A percentile compares a stretch with the other conserved stretches of the same genome.
These are phyloP conservation scores for Taphrina betulina DNA, from an alignment of 1,139 yeast genomes.

Conservation along the genomic window DNA sequence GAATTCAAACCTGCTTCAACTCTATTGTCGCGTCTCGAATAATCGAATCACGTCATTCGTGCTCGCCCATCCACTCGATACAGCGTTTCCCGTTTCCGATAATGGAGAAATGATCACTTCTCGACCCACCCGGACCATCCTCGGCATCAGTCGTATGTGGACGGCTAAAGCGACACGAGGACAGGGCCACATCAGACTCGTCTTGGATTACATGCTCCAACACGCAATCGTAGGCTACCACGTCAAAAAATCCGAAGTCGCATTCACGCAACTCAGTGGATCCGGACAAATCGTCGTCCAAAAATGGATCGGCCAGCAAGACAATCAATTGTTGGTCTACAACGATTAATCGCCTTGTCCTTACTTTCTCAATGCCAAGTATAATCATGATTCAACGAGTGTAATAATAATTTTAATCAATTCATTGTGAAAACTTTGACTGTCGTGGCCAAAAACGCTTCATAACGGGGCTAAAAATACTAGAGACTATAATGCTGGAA, in stretches of 20 bases:
- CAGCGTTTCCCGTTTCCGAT: background rate
- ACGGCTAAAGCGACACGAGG: conserved; percentile 10
- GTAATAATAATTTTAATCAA: too few species aligned
- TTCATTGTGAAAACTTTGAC: too few species aligned
- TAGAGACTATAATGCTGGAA: too few species aligned
- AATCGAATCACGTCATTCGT: conserved; percentile 14
- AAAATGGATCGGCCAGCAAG: background rate
- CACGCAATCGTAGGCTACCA: conserved; percentile 7
- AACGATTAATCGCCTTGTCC: background rate
- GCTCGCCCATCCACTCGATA: conserved; percentile 6
- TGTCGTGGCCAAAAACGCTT: too few species aligned
- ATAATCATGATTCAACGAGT: too few species aligned
- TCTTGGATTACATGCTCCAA: conserved; percentile 7
- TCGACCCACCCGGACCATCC: background rate
- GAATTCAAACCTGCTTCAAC: background rate
- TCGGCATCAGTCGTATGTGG: conserved; percentile 31
- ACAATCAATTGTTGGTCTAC: conserved; percentile 4
- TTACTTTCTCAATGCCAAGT: too few species aligned
- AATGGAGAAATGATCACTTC: background rate
- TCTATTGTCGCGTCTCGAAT: too few species aligned
- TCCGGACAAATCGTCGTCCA: conserved; percentile 13
- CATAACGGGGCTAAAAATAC: too few species aligned
- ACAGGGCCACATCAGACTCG: conserved; percentile 3
- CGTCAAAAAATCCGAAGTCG: background rate
- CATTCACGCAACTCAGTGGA: conserved; percentile 28